Base-by-base conservation (phyloP, 2,329 filamentous ascomycete genomes). In the Phaeosphaeriaceae sp. region DNA sequence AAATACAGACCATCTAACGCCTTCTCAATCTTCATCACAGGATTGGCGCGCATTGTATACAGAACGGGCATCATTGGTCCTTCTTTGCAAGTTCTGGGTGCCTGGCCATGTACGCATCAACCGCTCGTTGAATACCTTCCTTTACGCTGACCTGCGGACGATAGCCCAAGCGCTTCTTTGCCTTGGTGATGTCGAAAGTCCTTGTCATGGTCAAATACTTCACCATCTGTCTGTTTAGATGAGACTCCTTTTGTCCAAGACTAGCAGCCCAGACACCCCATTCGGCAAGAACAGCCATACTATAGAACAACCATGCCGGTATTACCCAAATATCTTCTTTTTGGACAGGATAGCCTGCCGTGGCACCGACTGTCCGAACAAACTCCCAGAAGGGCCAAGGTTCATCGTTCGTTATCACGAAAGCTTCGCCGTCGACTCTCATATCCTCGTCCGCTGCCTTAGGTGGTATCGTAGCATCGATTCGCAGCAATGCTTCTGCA, bases 311-410 rank as follows among this genome's bases (percentile, higher is more conserved):
- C 25, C 47, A 48, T 4, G 25, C 19, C 15, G 47, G 47, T 7
- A 48, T 25, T 1, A 48, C 47, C n/a, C 47, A 31, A 13, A 48
- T 20, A 1, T 48, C 47, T 15, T 33, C 25, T 33, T 33, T 33
- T 25, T 33, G n/a, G 25, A 33, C 27, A 4, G 17, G 15, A 33
- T 33, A 48, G 2, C 25, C 47, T 19, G 24, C 24, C 4, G 47
- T 20, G 17, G 47, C 25, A 11, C 46, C 46, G 13, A 48, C 22
- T 9, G 22, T 19, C 4, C 46, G 13, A 3, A 48, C 24, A 20
- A 48, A 48, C 2, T 48, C 46, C 46, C 46, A 48, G n/a, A 31
- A 33, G 19, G 17, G 22, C 46, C 46, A 48, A 15, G 46, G 46
- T 15, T 48, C 22, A 20, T 33, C 46, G n/a, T 48, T 48, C 4